These are phyloP conservation scores for Aspergillus bertholletiae DNA, from an alignment of 495 filamentous ascomycete species.

Conservation along the genomic window DNA sequence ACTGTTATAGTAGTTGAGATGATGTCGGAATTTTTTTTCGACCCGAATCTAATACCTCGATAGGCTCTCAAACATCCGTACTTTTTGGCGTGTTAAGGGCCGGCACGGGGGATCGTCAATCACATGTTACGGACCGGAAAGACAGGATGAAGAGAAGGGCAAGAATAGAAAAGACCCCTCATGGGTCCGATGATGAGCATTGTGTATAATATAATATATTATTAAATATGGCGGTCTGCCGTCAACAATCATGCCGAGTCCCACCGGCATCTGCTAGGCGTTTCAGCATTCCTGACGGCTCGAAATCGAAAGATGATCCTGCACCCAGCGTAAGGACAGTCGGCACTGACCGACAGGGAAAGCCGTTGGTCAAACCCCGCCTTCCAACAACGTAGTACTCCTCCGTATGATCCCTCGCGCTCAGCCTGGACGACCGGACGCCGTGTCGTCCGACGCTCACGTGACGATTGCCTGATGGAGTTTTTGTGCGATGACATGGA, in stretches of 20 bases:
- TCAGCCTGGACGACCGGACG: too few species aligned
- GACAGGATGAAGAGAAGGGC: not conserved
- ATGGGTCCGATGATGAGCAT: not conserved
- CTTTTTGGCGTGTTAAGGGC: slow-evolving; percentile 17
- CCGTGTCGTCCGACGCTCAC: too few species aligned
- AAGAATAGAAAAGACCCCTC: not conserved
- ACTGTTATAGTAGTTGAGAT: not conserved
- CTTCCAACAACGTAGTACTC: too few species aligned
- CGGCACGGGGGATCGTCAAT: not conserved
- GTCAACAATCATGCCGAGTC: not conserved
- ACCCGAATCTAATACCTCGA: slow-evolving; percentile 12
- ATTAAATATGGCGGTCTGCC: not conserved
- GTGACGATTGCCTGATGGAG: not conserved
- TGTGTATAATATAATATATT: not conserved
- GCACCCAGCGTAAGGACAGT: not conserved
- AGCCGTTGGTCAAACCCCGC: not conserved
- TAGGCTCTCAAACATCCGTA: slow-evolving; percentile 40
- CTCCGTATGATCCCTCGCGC: too few species aligned
- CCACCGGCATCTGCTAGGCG: not conserved
- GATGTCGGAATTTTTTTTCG: not conserved
- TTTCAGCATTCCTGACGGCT: not conserved
- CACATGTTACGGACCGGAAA: not conserved
- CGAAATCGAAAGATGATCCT: not conserved
- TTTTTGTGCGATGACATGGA: not conserved
- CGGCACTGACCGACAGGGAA: not conserved